Conservation (phyloP, 2,329 filamentous ascomycete species). For the Pyricularia pennisetigena region DNA sequence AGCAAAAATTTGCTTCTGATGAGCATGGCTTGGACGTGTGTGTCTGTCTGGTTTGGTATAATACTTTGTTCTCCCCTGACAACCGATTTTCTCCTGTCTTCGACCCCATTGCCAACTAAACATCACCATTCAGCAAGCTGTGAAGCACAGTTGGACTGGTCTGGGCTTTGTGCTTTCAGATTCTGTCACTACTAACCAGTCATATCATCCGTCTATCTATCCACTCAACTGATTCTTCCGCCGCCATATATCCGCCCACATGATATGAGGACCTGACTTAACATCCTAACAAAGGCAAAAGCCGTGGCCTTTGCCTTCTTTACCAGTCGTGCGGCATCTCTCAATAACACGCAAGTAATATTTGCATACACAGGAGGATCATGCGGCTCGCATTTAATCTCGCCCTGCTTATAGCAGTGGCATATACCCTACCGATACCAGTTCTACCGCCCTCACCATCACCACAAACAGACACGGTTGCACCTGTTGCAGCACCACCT, state of each 20-base stretch:
- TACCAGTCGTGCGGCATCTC: not conserved
- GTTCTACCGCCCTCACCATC: not conserved
- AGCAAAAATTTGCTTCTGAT: not conserved
- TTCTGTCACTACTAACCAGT: not conserved
- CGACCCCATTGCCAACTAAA: not conserved
- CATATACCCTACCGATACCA: not conserved
- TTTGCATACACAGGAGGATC: not conserved
- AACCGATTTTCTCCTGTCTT: not conserved
- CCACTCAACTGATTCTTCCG: not conserved
- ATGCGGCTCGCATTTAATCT: not conserved
- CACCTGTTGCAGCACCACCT: not conserved
- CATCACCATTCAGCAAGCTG: not conserved
- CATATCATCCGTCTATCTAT: not conserved
- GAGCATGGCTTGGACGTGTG: not conserved
- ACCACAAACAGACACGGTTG: not conserved
- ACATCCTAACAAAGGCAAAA: not conserved
- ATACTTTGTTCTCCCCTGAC: not conserved
- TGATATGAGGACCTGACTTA: not conserved
- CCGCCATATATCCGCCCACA: not conserved
- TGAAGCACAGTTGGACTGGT: not conserved
- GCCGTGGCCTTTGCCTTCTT: not conserved
- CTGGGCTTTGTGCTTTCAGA: not conserved
- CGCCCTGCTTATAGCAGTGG: not conserved
- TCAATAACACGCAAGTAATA: not conserved
- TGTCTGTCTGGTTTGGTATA: not conserved